Base-by-base conservation (phyloP, 306 rosid species). In the Hippophae rhamnoides region DNA sequence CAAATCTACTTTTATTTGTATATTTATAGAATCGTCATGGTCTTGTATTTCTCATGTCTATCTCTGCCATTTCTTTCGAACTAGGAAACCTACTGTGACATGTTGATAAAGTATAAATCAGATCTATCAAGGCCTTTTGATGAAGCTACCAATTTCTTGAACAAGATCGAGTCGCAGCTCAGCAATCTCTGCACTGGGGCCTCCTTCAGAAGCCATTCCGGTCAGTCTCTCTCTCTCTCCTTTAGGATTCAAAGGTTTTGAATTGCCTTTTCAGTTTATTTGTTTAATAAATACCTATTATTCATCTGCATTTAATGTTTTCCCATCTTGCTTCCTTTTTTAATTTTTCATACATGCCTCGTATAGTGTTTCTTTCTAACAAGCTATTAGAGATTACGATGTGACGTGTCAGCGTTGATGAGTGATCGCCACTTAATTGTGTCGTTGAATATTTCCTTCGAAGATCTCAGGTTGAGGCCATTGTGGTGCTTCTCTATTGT, bases 81-180 rank as follows among this genome's bases (percentile, higher is more conserved):
- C 47, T 58, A 89, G 96, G 88, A 68, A 66, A 81, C 71, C 23
- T 85, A 81, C 65, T 79, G 82, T 66, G 75, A 70, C 43, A 47
- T 81, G 40, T 38, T 89, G 80, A 62, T 56, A 41, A 89, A 77
- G 73, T 83, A 31, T 75, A 81, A 83, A 69, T 75, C 84, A 58
- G 94, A 89, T 69, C 82, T 89, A 25, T 52, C 69, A 1, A 81
- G 60, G 79, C 83, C 88, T 2, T 77, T 81, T 46, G 71, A 72
- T 11, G 96, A 89, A 65, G 96, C 96, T 48, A 75, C 79, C 13
- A 57, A 72, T 9, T 89, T 89, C 70, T 69, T 85, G 60, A 79
- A 64, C 74, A 58, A 74, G 60, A 85, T 89, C 79, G 83, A 85
- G 76, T 67, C 66, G 9, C 79, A 89, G 79, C 86, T 89, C 56